Evolutionary conservation across 208 protist species (phyloP).

Genomic region (Phytomonas francai): DNA sequence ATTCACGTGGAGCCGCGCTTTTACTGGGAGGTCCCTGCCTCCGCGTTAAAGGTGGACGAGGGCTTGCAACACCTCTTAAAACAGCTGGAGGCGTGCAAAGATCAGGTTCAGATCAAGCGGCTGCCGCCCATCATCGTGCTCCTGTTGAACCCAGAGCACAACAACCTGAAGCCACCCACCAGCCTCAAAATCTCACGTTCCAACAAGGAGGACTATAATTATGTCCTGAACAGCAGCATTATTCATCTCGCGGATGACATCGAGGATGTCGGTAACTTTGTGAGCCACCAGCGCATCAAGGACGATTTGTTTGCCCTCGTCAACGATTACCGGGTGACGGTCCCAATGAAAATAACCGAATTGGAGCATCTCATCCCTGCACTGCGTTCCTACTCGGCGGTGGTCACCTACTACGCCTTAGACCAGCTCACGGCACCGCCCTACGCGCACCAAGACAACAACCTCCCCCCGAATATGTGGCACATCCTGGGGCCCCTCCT

Average conservation of each 20-base stretch:
- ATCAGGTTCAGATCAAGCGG: constrained; percentile 75
- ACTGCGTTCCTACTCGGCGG: constrained; percentile 62
- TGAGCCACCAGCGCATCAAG: constrained; percentile 78
- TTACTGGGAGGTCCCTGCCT: constrained; percentile 84
- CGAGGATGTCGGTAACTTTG: constrained; percentile 83
- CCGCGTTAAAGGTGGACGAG: constrained; percentile 86
- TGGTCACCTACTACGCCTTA: constrained; percentile 79
- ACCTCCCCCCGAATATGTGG: constrained; percentile 72
- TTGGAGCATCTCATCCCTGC: constrained; percentile 72
- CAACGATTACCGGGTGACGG: constrained; percentile 85
- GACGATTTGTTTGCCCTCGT: constrained; percentile 78
- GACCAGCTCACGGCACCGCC: constrained; percentile 54
- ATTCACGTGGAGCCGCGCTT: constrained; percentile 77
- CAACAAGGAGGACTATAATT: constrained; percentile 82
- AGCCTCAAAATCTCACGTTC: constrained; percentile 78
- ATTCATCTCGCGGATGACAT: constrained; percentile 84
- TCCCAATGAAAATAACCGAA: constrained; percentile 59
- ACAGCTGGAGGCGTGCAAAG: constrained; percentile 75
- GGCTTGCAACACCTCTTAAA: constrained; percentile 86
- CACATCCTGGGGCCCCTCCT: constrained; percentile 67
- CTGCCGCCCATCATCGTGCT: constrained; percentile 85
- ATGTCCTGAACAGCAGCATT: constrained; percentile 81
- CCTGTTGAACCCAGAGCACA: constrained; percentile 84
- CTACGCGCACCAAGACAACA: constrained; percentile 59
- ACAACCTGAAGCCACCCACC: constrained; percentile 72